Percentiles rank a stretch among this genome's conserved stretches.
Evolutionary conservation across 345 rosid genomes (phyloP).

Genomic region (Ceriops zippeliana): DNA sequence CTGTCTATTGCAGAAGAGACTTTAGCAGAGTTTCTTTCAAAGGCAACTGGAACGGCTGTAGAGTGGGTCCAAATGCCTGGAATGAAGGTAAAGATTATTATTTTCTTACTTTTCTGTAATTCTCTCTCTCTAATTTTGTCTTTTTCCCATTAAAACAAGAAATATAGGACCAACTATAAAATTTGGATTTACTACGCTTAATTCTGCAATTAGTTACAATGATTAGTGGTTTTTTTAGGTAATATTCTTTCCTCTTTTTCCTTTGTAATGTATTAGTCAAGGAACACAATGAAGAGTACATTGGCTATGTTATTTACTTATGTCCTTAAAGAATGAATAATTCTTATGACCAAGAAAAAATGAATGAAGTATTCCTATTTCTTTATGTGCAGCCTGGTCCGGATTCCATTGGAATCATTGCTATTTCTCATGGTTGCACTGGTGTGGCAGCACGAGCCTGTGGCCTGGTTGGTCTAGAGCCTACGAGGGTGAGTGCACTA

Average conservation of each 20-base stretch:
- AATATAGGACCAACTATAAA: neutral
- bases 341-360: too few species aligned
- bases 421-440: constrained; percentile 99
- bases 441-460: constrained; percentile 99
- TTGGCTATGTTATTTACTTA: too few species aligned
- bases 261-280: too few species aligned
- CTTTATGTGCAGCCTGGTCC: constrained; percentile 90
- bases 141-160: neutral
- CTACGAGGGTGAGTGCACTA: constrained; percentile 75
- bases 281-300: too few species aligned
- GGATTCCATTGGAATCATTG: constrained; percentile 99
- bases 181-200: too few species aligned
- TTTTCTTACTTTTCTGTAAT: neutral
- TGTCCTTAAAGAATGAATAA: too few species aligned
- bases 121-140: neutral
- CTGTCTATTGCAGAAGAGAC: constrained; percentile 99
- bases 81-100: constrained; percentile 78
- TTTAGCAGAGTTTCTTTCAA: constrained; percentile 99
- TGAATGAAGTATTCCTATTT: neutral
- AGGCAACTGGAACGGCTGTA: constrained; percentile 99
- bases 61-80: constrained; percentile 99
- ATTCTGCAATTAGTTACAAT: too few species aligned
- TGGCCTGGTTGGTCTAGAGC: constrained; percentile 98
- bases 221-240: too few species aligned
- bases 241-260: too few species aligned